These are phyloP conservation scores for Benincasa hispida DNA, from an alignment of 306 rosid genomes.

Conservation along the genomic window DNA sequence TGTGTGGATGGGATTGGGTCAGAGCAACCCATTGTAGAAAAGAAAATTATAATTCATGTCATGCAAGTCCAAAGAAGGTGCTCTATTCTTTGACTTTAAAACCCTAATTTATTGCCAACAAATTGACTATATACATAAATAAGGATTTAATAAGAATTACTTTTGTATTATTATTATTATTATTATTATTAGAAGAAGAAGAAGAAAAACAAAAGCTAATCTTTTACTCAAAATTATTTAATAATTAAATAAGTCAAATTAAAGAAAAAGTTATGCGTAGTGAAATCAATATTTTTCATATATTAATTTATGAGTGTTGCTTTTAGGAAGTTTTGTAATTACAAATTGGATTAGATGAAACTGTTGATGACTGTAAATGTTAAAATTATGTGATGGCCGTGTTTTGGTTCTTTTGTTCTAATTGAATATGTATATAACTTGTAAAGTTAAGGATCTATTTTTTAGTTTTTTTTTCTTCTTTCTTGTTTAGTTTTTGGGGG, in stretches of 20 bases:
- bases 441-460: no score
- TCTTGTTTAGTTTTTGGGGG: background rate
- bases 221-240: background rate
- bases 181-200: background rate
- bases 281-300: no score
- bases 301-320: background rate
- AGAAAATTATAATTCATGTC: background rate
- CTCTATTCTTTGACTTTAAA: background rate
- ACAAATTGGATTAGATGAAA: background rate
- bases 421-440: no score
- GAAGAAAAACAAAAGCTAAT: background rate
- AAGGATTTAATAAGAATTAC: background rate
- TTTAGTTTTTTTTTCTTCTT: background rate
- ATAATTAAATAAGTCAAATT: background rate
- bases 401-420: no score
- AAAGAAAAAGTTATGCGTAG: background rate
- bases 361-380: background rate
- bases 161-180: background rate
- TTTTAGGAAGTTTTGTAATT: background rate
- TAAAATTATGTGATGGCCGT: no score
- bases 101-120: background rate
- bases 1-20: conserved; percentile 10
- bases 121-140: background rate
- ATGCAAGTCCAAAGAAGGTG: background rate
- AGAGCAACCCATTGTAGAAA: conserved; percentile 5